A percentile compares a stretch with the other conserved stretches of the same genome.
Evolutionary conservation across 2,329 filamentous ascomycete species (phyloP).

Genomic region (Corniculantispora saksenae): DNA sequence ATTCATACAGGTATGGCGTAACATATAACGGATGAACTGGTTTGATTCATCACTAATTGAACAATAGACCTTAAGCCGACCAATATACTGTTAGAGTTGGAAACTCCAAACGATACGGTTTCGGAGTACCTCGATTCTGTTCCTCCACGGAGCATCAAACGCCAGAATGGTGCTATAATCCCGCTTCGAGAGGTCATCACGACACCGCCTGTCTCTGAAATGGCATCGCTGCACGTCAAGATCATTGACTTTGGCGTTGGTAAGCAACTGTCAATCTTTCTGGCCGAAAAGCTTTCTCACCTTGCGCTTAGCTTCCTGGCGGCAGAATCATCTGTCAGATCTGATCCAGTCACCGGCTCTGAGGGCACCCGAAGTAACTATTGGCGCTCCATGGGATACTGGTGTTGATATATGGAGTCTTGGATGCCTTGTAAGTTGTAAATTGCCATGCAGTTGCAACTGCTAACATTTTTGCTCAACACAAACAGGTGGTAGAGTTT

Average conservation of each 20-base stretch:
- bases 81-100: constrained; percentile 6
- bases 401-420: constrained; percentile 28
- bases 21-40: neutral
- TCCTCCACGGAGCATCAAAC: neutral
- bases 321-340: constrained; percentile 25
- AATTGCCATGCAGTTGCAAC: neutral
- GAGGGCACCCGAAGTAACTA: constrained; percentile 28
- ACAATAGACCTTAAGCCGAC: constrained; percentile 8
- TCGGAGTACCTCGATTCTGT: neutral
- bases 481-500: constrained; percentile 1
- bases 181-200: constrained; percentile 8
- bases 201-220: constrained; percentile 11
- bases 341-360: constrained; percentile 27
- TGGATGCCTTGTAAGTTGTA: constrained; percentile 15
- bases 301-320: constrained; percentile 26
- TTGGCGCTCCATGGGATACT: constrained; percentile 26
- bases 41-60: neutral
- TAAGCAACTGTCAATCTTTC: neutral
- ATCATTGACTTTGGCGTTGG: constrained; percentile 18
- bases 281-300: neutral
- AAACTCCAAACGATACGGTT: neutral
- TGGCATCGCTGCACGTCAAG: neutral
- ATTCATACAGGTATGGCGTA: constrained; percentile 4
- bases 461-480: neutral
- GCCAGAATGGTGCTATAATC: neutral